These are phyloP conservation scores for Claviceps pazoutovae DNA, from an alignment of 2,329 filamentous ascomycete species.

Conservation along the genomic window DNA sequence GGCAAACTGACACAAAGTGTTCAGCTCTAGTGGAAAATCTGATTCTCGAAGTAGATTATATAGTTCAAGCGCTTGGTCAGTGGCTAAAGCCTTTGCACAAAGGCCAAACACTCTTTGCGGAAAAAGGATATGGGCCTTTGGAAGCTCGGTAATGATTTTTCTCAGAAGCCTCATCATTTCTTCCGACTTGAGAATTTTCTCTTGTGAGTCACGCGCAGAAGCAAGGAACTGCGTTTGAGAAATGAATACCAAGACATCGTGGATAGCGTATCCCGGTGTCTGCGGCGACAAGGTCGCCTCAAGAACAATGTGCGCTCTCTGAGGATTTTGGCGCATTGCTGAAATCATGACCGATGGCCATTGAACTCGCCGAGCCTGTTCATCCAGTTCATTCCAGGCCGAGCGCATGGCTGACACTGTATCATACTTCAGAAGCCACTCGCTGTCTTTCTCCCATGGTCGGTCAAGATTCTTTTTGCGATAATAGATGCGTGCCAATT, in stretches of 20 bases:
- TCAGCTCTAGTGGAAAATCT: slow-evolving; percentile 19
- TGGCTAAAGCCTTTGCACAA: slow-evolving; percentile 16
- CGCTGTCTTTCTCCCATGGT: slow-evolving; percentile 14
- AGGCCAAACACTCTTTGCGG: slow-evolving; percentile 24
- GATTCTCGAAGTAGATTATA: slow-evolving; percentile 20
- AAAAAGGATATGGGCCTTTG: slow-evolving; percentile 19
- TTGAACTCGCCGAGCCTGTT: slow-evolving; percentile 11
- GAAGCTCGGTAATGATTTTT: slow-evolving; percentile 17
- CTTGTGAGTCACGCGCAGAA: slow-evolving; percentile 8
- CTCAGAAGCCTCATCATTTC: slow-evolving; percentile 16
- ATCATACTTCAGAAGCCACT: slow-evolving; percentile 18
- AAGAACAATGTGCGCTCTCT: slow-evolving; percentile 19
- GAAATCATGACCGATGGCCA: slow-evolving; percentile 25
- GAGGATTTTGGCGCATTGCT: slow-evolving; percentile 19
- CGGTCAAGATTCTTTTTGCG: slow-evolving; percentile 6
- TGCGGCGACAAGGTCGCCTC: slow-evolving; percentile 23
- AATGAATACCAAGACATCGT: slow-evolving; percentile 22
- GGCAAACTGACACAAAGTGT: slow-evolving; percentile 36
- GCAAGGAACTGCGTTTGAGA: slow-evolving; percentile 11
- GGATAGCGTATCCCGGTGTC: slow-evolving; percentile 23
- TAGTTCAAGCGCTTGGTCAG: slow-evolving; percentile 20
- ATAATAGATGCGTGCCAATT: slow-evolving; percentile 10
- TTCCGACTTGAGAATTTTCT: slow-evolving; percentile 15
- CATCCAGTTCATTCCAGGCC: slow-evolving; percentile 19
- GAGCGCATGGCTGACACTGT: slow-evolving; percentile 17